Evolutionary conservation across 768 basidiomycete species (phyloP), one percentile per base, ranked within the genome.

Genomic region (Lepiota brunneoincarnata): DNA sequence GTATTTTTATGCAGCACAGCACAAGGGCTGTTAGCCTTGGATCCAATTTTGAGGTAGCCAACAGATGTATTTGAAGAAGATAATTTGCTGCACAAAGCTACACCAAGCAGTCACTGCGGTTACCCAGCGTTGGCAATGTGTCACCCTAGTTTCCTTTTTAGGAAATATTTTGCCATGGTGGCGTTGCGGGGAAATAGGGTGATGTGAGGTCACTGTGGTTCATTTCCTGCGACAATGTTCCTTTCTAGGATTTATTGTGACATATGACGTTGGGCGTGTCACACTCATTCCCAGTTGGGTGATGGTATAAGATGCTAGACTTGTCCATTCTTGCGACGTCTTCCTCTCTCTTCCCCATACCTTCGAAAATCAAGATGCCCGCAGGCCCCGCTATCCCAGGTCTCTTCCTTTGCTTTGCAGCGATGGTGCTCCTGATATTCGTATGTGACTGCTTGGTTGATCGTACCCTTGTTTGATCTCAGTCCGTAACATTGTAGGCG

Each of bases 321-420:
- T 23, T 39, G 4, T 46, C 31, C 26, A 28, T 31, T 49, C 18
- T 18, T 38, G 48, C 54, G 45, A 17, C 21, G 18, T n/a, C 43
- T 35, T 45, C 21, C 20, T 26, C 24, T 21, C 20, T 46, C 14
- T 21, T 4, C 31, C 11, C 7, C 26, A 34, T 7, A 20, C 36
- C 44, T 36, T 12, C 39, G 28, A 43, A 14, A 21, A 5, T 39
- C 14, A 53, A 46, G 20, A 54, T 46, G 52, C 39, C 50, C 43
- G 79, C 82, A 59, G 75, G 77, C 48, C 76, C 84, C 59, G 86
- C 87, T 26, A 40, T 81, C 36, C 87, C 87, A 58, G 89, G 88
- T 26, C 70, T 91, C 53, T 77, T 91, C 61, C 78, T 89, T 59
- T 82, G 81, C 67, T 86, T 90, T 63, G 77, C 80, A 10, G 91